phyloP scores from a whole-genome alignment of 495 filamentous ascomycete genomes.

The Talaromyces adpressus region DNA sequence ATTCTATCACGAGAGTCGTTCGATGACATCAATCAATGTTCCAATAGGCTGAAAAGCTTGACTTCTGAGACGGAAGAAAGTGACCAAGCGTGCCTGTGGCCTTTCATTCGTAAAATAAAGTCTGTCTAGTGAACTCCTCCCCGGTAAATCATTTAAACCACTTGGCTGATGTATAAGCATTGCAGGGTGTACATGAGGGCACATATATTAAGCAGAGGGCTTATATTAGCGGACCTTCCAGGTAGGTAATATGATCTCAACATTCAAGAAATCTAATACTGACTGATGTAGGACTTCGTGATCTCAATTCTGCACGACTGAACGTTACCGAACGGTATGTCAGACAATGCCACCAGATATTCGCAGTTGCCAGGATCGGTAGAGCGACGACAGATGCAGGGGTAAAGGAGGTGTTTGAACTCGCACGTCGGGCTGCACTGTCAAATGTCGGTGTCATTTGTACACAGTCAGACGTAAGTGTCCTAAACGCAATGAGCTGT shows the following conservation, averaged over 20 bases:
- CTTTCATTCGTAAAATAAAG: conserved; percentile 17
- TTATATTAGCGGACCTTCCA: conserved; percentile 27
- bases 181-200: conserved; percentile 25
- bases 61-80: conserved; percentile 4
- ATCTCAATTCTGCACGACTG: conserved; percentile 24
- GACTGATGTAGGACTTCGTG: conserved; percentile 16
- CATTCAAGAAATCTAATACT: neutral
- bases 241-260: conserved; percentile 15
- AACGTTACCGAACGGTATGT: conserved; percentile 24
- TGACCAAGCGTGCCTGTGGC: conserved; percentile 18
- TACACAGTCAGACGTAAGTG: conserved; percentile 7
- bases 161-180: neutral
- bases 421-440: neutral
- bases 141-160: neutral
- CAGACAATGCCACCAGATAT: conserved; percentile 24
- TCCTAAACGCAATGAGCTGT: neutral
- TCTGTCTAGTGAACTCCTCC: conserved; percentile 13
- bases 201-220: conserved; percentile 18
- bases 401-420: conserved; percentile 6
- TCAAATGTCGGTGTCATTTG: conserved; percentile 1
- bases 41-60: conserved; percentile 2
- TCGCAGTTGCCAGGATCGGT: conserved; percentile 19
- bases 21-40: conserved; percentile 6
- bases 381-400: conserved; percentile 7
- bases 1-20: conserved; percentile 4